Evolutionary conservation across 768 basidiomycete species (phyloP), one percentile per base, ranked within the genome.

Genomic region (Boletus sp.): DNA sequence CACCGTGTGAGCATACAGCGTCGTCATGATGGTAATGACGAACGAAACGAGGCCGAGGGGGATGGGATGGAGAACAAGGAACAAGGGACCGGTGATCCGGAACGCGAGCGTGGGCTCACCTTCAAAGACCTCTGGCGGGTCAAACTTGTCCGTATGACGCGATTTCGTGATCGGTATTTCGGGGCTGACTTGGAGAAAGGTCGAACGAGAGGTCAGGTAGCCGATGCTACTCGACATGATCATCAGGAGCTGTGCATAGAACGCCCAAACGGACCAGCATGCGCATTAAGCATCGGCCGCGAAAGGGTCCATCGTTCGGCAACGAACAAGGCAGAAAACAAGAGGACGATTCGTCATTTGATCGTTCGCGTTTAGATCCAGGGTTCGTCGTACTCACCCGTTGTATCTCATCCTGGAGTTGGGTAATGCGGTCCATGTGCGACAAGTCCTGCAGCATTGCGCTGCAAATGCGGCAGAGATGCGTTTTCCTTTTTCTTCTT

Each of bases 361-460:
- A 29, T 47, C 32, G 39, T 48, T 42, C 58, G 18, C 3, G 28
- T 24, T 32, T 4, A 18, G 1, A 60, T 76, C 12, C 24, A n/a
- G 56, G 46, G 47, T 12, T 30, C 37, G 10, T 17, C 7, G 48
- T 30, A 51, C 67, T 52, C 52, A 89, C 91, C 77, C 90, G 85
- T 74, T 96, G 93, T 57, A 94, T 92, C 74, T 90, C 90, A 83
- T 96, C 89, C 79, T 94, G 92, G 53, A 95, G 85, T 72, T 95
- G 94, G 10, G 94, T 94, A 72, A 95, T 90, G 75, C 92, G 87
- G 80, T 95, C 93, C 94, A 94, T 94, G 79, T 91, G 86, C 73
- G 90, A 84, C 72, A 92, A 76, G 84, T 92, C 90, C 81, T 90
- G 86, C 82, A 92, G 90, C 90, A 92, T 92, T 78, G 77, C 89